Evolutionary conservation across 352 stramenopile genomes (phyloP).

Genomic region (Phytophthora multivora): DNA sequence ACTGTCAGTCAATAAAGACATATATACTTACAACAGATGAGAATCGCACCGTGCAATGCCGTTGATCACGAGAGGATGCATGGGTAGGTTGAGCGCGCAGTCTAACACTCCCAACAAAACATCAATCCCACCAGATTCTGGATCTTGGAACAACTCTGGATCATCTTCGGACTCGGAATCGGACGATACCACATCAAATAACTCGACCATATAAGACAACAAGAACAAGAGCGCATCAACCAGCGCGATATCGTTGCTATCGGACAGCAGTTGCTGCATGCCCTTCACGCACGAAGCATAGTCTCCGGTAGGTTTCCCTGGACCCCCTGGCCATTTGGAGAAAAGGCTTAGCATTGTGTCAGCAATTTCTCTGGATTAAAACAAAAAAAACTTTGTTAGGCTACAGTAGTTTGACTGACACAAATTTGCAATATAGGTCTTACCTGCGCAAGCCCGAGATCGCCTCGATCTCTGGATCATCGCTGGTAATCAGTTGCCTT

Average conservation of each 20-base stretch:
- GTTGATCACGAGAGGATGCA: slow-evolving; percentile 64
- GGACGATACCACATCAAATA: slow-evolving; percentile 85
- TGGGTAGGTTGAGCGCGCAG: slow-evolving; percentile 47
- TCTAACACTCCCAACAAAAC: slow-evolving; percentile 61
- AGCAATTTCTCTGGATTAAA: slow-evolving; percentile 64
- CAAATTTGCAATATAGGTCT: not conserved
- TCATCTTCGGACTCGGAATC: slow-evolving; percentile 67
- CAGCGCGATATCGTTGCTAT: slow-evolving; percentile 55
- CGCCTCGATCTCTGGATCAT: slow-evolving; percentile 64
- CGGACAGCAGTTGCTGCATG: slow-evolving; percentile 54
- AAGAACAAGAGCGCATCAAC: slow-evolving; percentile 77
- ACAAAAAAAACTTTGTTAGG: slow-evolving; percentile 10
- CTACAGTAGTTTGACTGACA: not conserved
- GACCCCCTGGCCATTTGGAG: slow-evolving; percentile 69
- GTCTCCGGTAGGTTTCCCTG: slow-evolving; percentile 38
- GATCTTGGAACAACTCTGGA: slow-evolving; percentile 18
- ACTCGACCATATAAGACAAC: slow-evolving; percentile 75
- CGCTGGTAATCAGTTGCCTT: slow-evolving; percentile 48
- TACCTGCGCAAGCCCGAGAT: slow-evolving; percentile 63
- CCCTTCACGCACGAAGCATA: slow-evolving; percentile 65
- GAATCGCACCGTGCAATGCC: slow-evolving; percentile 52
- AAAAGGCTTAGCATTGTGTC: slow-evolving; percentile 86
- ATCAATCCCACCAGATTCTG: slow-evolving; percentile 50
- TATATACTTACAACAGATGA: too few relatives aligned
- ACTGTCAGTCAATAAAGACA: too few relatives aligned